These are phyloP conservation scores for Durotheca rogersii DNA, from an alignment of 495 filamentous ascomycete genomes.

Conservation along the genomic window DNA sequence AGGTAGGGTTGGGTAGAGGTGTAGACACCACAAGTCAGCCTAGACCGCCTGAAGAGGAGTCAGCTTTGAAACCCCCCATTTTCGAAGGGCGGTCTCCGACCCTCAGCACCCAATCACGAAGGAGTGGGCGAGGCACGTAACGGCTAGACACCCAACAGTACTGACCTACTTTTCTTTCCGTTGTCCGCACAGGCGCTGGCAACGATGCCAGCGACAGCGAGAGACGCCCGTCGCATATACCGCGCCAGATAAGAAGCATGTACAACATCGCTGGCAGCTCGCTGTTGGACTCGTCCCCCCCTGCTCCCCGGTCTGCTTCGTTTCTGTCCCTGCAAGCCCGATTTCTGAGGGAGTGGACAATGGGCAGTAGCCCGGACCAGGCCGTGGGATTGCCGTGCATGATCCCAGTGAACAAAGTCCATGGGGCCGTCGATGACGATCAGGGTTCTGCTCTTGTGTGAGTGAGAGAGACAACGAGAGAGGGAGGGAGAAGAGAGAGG, in stretches of 20 bases:
- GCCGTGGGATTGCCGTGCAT: constrained; percentile 27
- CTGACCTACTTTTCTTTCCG: constrained; percentile 7
- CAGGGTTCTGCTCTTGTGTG: too few species aligned
- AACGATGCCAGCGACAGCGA: too few species aligned
- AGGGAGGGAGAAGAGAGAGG: too few species aligned
- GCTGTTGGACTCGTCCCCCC: constrained; percentile 20
- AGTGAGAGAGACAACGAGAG: too few species aligned
- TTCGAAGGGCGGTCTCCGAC: constrained; percentile 12
- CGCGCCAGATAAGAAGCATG: constrained; percentile 11
- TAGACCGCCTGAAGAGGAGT: constrained; percentile 32
- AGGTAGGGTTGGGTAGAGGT: constrained; percentile 2
- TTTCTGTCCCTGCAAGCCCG: constrained; percentile 18
- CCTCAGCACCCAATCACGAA: too few species aligned
- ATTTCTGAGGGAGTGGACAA: constrained; percentile 5
- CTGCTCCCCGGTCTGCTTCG: constrained; percentile 19
- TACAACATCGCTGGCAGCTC: constrained; percentile 29
- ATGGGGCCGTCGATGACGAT: constrained; percentile 30
- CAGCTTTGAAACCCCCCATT: constrained; percentile 28
- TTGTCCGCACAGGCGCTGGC: constrained; percentile 11
- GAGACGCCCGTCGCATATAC: neutral
- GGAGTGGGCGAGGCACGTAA: too few species aligned
- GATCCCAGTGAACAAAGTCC: constrained; percentile 24
- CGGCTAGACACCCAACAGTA: constrained; percentile 19
- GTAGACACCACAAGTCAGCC: constrained; percentile 31
- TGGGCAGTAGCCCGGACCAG: constrained; percentile 9